phyloP scores from a whole-genome alignment of 2,329 filamentous ascomycete genomes.

The Rasamsonia emersonii region DNA sequence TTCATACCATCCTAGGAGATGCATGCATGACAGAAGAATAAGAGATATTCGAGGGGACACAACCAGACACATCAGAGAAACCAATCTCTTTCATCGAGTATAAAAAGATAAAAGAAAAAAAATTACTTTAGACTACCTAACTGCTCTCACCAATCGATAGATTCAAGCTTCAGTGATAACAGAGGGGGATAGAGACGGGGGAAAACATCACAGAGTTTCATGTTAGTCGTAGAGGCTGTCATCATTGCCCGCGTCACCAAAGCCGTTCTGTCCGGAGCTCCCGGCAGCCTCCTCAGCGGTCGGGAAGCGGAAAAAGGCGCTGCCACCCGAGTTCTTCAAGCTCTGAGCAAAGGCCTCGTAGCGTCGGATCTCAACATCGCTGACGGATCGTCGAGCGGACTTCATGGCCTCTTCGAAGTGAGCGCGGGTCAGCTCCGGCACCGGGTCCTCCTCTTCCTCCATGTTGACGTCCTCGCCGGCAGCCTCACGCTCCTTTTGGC shows the following conservation, averaged over 20 bases:
- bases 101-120: too few species aligned
- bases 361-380: constrained; percentile 91
- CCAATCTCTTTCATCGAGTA: too few species aligned
- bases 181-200: constrained; percentile 10
- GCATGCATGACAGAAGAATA: too few species aligned
- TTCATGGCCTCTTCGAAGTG: constrained; percentile 99
- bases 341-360: constrained; percentile 98
- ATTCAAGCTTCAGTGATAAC: too few species aligned
- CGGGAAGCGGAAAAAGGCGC: constrained; percentile 97
- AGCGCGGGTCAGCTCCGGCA: constrained; percentile 87
- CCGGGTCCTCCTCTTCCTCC: constrained; percentile 77
- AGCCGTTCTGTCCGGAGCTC: constrained; percentile 45
- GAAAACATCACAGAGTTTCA: constrained; percentile 33
- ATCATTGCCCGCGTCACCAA: constrained; percentile 84
- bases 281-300: constrained; percentile 48
- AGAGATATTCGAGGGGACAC: too few species aligned
- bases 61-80: too few species aligned
- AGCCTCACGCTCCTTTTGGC: constrained; percentile 79
- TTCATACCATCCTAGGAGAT: too few species aligned
- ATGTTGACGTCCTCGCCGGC: constrained; percentile 67
- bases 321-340: constrained; percentile 96
- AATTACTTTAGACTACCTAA: too few species aligned
- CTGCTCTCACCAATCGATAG: too few species aligned
- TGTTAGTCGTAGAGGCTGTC: constrained; percentile 93
- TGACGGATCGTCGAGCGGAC: constrained; percentile 85